Evolutionary conservation across 2,329 filamentous ascomycete species (phyloP).

Genomic region (Clonostachys sp.): DNA sequence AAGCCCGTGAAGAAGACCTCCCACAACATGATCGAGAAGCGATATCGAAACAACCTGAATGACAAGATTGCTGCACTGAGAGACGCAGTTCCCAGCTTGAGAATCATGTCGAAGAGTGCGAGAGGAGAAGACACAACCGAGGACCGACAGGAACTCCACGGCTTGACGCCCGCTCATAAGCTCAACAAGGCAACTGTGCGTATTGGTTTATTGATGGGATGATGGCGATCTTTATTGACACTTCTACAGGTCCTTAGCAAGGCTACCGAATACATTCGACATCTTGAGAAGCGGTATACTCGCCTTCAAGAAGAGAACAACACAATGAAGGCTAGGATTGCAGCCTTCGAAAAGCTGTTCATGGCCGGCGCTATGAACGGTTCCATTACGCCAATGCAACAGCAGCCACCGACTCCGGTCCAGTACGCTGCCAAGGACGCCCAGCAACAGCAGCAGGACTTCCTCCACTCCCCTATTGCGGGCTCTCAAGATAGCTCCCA

Average conservation of each 20-base stretch:
- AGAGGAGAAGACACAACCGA: conserved; percentile 64
- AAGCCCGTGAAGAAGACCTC: conserved; percentile 79
- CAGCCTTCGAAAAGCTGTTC: conserved; percentile 74
- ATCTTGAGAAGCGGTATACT: conserved; percentile 87
- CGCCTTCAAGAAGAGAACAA: conserved; percentile 77
- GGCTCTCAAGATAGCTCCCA: conserved; percentile 17
- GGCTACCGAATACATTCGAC: conserved; percentile 92
- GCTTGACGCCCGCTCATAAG: conserved; percentile 83
- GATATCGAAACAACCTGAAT: conserved; percentile 93
- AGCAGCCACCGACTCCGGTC: conserved; percentile 44
- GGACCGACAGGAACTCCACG: conserved; percentile 71
- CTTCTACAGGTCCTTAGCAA: conserved; percentile 71
- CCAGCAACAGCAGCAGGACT: conserved; percentile 29
- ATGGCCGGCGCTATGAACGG: conserved; percentile 69
- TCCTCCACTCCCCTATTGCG: conserved; percentile 36
- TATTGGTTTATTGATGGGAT: neutral
- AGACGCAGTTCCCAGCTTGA: conserved; percentile 86
- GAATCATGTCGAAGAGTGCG: conserved; percentile 74
- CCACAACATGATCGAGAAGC: conserved; percentile 97
- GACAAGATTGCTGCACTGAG: conserved; percentile 92
- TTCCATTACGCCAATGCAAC: conserved; percentile 48
- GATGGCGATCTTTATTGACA: conserved; percentile 1
- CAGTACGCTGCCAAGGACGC: conserved; percentile 33
- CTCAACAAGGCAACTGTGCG: conserved; percentile 90
- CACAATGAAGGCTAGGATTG: conserved; percentile 72